Conservation (phyloP, 148 eudicot genomes). For the Pouteria glomerata region DNA sequence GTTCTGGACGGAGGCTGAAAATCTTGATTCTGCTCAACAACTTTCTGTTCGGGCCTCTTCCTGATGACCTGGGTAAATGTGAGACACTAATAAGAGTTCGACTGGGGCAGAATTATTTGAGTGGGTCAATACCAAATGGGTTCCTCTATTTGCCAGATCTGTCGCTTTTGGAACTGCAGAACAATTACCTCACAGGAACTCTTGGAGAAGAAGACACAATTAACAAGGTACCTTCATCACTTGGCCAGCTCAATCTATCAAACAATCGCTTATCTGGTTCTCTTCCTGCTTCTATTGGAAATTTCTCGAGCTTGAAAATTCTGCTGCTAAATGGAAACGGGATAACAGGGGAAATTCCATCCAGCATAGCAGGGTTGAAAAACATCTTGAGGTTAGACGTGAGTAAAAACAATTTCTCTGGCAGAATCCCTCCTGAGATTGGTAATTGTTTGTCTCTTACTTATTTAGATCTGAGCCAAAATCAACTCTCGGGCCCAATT, state of each 20-base stretch:
- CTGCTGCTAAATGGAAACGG: conserved; percentile 34
- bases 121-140: conserved; percentile 45
- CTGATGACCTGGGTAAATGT: conserved; percentile 42
- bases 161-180: conserved; percentile 42
- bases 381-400: conserved; percentile 39
- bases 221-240: conserved; percentile 13
- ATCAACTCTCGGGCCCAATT: conserved; percentile 46
- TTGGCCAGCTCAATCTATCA: conserved; percentile 41
- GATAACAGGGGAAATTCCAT: conserved; percentile 44
- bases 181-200: conserved; percentile 42
- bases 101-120: conserved; percentile 48
- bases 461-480: conserved; percentile 50
- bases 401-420: conserved; percentile 44
- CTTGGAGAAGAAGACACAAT: conserved; percentile 18
- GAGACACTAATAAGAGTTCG: conserved; percentile 38
- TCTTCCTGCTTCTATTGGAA: conserved; percentile 38
- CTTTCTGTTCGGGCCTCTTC: conserved; percentile 46
- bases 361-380: conserved; percentile 25
- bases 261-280: conserved; percentile 43
- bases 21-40: conserved; percentile 48
- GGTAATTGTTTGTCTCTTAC: conserved; percentile 28
- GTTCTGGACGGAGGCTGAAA: conserved; percentile 37
- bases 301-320: conserved; percentile 36
- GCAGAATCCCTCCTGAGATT: conserved; percentile 38
- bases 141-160: conserved; percentile 43